Conservation (phyloP, 108 stramenopile genomes). For the Craspedostauros australis region DNA sequence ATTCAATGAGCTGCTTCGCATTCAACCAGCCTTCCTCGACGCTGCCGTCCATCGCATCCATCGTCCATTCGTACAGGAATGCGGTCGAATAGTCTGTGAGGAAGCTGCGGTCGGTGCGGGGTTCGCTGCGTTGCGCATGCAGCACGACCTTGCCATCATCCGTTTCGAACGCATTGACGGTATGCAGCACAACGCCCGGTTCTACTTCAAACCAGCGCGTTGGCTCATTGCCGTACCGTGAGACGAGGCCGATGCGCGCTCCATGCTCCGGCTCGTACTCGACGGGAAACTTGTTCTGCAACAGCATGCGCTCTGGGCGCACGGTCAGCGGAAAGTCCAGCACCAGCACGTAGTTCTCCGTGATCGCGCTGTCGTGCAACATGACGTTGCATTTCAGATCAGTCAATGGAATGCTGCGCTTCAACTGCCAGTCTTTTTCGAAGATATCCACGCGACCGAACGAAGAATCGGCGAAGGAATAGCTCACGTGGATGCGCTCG, state of each 20-base stretch:
- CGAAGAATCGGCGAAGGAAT: slow-evolving; percentile 8
- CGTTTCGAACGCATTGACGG: slow-evolving; percentile 30
- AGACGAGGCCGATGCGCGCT: slow-evolving; percentile 31
- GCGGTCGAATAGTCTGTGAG: slow-evolving; percentile 17
- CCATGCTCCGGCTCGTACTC: slow-evolving; percentile 38
- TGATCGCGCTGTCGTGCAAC: slow-evolving; percentile 29
- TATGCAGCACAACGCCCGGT: slow-evolving; percentile 34
- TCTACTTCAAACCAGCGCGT: slow-evolving; percentile 24
- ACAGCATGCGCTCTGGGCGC: slow-evolving; percentile 18
- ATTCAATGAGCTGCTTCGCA: slow-evolving; percentile 23
- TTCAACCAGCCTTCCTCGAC: slow-evolving; percentile 19
- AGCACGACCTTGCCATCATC: slow-evolving; percentile 25
- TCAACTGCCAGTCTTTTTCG: slow-evolving; percentile 13
- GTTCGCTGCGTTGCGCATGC: slow-evolving; percentile 18
- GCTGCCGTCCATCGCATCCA: slow-evolving; percentile 8
- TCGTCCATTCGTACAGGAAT: slow-evolving; percentile 31
- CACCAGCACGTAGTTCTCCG: slow-evolving; percentile 23
- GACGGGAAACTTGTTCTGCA: slow-evolving; percentile 27
- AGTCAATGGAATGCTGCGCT: slow-evolving; percentile 4
- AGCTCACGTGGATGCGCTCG: slow-evolving; percentile 27
- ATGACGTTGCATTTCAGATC: slow-evolving; percentile 22
- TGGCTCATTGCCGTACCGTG: not conserved
- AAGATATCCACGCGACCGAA: slow-evolving; percentile 31
- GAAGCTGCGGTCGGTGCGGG: slow-evolving; percentile 12
- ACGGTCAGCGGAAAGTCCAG: slow-evolving; percentile 42